Conservation (phyloP, 2,329 filamentous ascomycete species). For the Penicillium sp. region DNA sequence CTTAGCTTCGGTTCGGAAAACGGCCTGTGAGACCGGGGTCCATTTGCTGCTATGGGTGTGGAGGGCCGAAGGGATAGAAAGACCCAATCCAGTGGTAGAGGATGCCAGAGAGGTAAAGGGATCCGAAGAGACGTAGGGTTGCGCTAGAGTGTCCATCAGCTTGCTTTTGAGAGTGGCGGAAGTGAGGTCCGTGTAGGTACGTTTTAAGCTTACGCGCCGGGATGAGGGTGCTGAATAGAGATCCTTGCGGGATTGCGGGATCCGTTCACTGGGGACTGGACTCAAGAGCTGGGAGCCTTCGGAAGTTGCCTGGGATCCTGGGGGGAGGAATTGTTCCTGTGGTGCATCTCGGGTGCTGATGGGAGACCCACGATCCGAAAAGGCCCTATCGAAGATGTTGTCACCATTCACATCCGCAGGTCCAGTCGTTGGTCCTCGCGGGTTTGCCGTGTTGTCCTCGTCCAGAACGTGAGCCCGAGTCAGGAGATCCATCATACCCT, state of each 20-base stretch:
- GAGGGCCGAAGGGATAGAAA: conserved; percentile 58
- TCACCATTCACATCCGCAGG: conserved; percentile 74
- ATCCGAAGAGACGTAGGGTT: conserved; percentile 73
- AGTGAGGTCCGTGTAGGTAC: conserved; percentile 84
- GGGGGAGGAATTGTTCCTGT: conserved; percentile 26
- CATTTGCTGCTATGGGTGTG: conserved; percentile 91
- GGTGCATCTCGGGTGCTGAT: conserved; percentile 29
- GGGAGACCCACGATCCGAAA: conserved; percentile 56
- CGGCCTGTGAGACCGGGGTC: conserved; percentile 89
- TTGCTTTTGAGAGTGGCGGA: conserved; percentile 78
- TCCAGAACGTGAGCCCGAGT: conserved; percentile 80
- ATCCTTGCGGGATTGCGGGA: conserved; percentile 39
- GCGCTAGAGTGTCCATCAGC: conserved; percentile 81
- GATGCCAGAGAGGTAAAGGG: conserved; percentile 46
- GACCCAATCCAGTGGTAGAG: conserved; percentile 48
- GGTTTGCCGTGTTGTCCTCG: conserved; percentile 54
- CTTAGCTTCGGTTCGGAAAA: conserved; percentile 92
- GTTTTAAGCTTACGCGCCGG: conserved; percentile 73
- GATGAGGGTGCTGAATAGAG: conserved; percentile 57
- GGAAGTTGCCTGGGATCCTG: conserved; percentile 26
- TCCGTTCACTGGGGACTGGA: conserved; percentile 40
- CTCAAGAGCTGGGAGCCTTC: conserved; percentile 38
- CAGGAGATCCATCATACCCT: conserved; percentile 88
- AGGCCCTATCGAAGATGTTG: conserved; percentile 86
- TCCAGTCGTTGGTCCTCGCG: conserved; percentile 75